A percentile compares a stretch with the other conserved stretches of the same genome.
Evolutionary conservation across 1,284 basidiomycete species (phyloP).

Genomic region (Trichosporon coremiiforme): DNA sequence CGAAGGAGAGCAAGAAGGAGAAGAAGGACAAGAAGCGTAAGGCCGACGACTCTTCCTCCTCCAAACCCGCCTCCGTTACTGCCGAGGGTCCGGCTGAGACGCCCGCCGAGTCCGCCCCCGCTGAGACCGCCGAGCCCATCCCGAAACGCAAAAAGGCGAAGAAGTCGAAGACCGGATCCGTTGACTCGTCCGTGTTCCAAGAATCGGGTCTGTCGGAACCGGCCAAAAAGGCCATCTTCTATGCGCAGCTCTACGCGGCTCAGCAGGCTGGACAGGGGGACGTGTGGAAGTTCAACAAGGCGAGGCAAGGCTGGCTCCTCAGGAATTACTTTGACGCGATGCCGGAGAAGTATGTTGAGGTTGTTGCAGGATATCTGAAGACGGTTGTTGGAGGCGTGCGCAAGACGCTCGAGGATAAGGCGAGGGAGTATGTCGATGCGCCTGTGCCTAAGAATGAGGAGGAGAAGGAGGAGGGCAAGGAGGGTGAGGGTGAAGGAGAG

Average conservation of each 20-base stretch:
- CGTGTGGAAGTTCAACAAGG: conserved; percentile 79
- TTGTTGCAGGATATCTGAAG: conserved; percentile 43
- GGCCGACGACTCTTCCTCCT: too few relatives aligned
- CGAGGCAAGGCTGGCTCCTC: conserved; percentile 76
- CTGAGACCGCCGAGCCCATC: too few relatives aligned
- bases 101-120: not conserved
- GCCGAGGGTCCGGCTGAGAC: not conserved
- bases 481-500: not conserved
- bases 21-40: conserved; percentile 25
- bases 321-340: conserved; percentile 67
- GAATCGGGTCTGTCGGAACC: conserved; percentile 63
- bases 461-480: not conserved
- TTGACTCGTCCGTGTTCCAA: conserved; percentile 40
- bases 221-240: conserved; percentile 65
- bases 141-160: conserved; percentile 22
- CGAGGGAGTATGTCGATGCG: conserved; percentile 29
- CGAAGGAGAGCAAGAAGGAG: too few relatives aligned
- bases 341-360: conserved; percentile 41
- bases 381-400: conserved; percentile 44
- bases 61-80: too few relatives aligned
- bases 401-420: conserved; percentile 33
- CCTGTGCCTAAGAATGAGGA: conserved; percentile 6
- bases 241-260: conserved; percentile 61
- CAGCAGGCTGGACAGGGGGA: conserved; percentile 28
- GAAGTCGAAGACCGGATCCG: conserved; percentile 24